Base-by-base conservation (phyloP, 306 rosid species). In the Luffa acutangula region DNA sequence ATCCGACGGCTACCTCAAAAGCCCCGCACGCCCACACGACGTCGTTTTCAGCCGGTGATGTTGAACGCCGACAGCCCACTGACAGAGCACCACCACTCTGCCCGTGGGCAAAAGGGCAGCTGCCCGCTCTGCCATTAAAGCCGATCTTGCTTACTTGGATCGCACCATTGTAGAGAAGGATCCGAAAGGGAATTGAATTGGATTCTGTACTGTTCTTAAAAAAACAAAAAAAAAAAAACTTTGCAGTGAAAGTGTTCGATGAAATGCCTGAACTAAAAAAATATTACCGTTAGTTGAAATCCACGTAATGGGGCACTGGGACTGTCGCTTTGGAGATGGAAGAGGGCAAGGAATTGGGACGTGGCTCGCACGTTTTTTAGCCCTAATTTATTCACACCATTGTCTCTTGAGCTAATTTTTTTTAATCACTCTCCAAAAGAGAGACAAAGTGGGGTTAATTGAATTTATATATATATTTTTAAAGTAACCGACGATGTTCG, bases 11-110 rank as follows among this genome's bases (percentile, higher is more conserved):
- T 69, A 18, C 51, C 6, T 39, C 9, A 3, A 18, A 37, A 17
- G 39, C 34, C n/a, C 21, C 48, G 49, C 49, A 9, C 52, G 7
- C 51, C 3, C 52, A 41, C 12, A 12, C 59, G 25, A 46, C 59
- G 77, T 73, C 60, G 42, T 31, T 31, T 73, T 73, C 58, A 25
- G 48, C 78, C 63, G 62, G 18, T 34, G 78, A 74, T 15, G 33
- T 74, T 75, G 63, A 75, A 39, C 48, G 63, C 62, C 78, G 78
- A 75, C 78, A 75, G 2, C 63, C 48, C 64, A 52, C 78, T 52
- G 78, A 75, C 62, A 52, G 10, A 15, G 2, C 15, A 31, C 36
- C 18, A 21, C 49, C 9, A 25, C 31, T 20, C 36, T 46, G 42
- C 20, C 8, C 41, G 57, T 46, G 52, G 58, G 21, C 34, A 46